A percentile compares a stretch with the other conserved stretches of the same genome.
phyloP scores from a whole-genome alignment of 2,329 filamentous ascomycete genomes.

The Pseudogymnoascus verrucosus region DNA sequence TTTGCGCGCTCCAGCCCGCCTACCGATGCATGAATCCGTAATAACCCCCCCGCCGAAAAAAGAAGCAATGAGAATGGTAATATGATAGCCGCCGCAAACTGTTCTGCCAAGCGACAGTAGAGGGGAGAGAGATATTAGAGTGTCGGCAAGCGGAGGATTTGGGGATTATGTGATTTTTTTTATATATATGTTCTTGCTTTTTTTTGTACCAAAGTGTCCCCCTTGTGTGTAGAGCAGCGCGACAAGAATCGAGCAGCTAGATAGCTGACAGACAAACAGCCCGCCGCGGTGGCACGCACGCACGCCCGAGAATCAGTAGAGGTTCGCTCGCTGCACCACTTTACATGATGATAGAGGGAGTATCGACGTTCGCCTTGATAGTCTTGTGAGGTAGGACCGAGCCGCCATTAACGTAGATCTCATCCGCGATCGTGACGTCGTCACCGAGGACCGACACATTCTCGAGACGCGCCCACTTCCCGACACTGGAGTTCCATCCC shows the following conservation, averaged over 20 bases:
- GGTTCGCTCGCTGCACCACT: not conserved
- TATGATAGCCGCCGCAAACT: not conserved
- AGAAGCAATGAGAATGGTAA: not conserved
- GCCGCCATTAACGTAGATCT: conserved; percentile 97
- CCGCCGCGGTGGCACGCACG: not conserved
- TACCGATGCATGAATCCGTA: not conserved
- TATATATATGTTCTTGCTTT: not conserved
- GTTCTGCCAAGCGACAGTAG: not conserved
- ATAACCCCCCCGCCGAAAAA: not conserved
- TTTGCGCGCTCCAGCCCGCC: not conserved
- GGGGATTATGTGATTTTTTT: not conserved
- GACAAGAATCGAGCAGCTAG: not conserved
- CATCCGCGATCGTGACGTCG: conserved; percentile 94
- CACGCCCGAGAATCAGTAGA: not conserved
- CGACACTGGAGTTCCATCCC: conserved; percentile 94
- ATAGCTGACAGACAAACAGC: not conserved
- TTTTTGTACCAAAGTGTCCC: not conserved
- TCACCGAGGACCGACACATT: conserved; percentile 97
- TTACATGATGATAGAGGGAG: conserved; percentile 62
- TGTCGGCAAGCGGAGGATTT: not conserved
- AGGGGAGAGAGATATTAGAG: not conserved
- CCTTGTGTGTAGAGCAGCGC: not conserved
- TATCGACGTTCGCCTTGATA: conserved; percentile 96
- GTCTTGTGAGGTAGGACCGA: conserved; percentile 96
- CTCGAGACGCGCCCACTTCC: conserved; percentile 91